phyloP scores from a whole-genome alignment of 2,329 filamentous ascomycete species.

The Ilyonectria destructans region DNA sequence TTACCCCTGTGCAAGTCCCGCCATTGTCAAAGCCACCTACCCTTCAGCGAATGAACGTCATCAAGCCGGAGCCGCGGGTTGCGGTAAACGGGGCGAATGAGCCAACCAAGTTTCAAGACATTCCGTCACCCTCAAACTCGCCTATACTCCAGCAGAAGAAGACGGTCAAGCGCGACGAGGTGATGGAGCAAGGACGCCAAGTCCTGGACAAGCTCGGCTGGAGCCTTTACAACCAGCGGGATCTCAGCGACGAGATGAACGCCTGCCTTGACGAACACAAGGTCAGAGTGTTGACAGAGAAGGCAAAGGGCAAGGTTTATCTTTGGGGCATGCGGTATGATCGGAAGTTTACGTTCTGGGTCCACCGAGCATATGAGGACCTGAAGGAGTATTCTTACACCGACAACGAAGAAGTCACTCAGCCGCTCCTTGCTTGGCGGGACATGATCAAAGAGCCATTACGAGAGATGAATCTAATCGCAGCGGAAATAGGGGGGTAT shows the following conservation, averaged over 20 bases:
- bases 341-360: neutral
- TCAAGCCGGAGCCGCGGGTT: neutral
- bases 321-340: slow-evolving; percentile 1
- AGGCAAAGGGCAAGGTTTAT: neutral
- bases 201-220: neutral
- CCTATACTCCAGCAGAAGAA: neutral
- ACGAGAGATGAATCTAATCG: slow-evolving; percentile 1
- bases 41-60: neutral
- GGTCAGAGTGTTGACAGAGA: slow-evolving; percentile 12
- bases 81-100: neutral
- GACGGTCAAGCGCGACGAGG: slow-evolving; percentile 2
- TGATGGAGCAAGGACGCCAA: slow-evolving; percentile 5
- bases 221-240: neutral
- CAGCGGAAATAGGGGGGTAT: neutral
- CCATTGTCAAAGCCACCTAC: neutral
- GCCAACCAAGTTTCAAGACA: neutral
- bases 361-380: neutral
- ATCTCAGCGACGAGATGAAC: neutral
- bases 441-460: slow-evolving; percentile 8
- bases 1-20: neutral
- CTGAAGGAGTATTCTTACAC: slow-evolving; percentile 11
- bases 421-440: neutral
- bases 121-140: neutral
- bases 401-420: neutral
- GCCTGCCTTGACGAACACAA: slow-evolving; percentile 14